Evolutionary conservation across 2,329 filamentous ascomycete genomes (phyloP).

Genomic region (Davidsoniella virescens): DNA sequence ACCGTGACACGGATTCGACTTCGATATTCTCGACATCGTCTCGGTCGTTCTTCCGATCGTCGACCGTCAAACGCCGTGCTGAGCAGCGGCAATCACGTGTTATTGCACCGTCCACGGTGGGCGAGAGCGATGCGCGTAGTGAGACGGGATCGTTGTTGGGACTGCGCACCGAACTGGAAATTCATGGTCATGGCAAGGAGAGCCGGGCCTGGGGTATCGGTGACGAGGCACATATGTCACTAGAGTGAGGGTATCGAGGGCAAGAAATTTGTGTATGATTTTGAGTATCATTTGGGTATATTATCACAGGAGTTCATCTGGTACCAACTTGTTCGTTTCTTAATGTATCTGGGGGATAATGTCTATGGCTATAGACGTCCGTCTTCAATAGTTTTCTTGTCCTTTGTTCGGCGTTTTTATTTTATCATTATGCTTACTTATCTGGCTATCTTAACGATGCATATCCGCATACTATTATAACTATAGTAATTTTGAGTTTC

Average conservation of each 20-base stretch:
- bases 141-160: slow-evolving; percentile 27
- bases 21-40: slow-evolving; percentile 34
- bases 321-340: too few relatives aligned
- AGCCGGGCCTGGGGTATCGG: slow-evolving; percentile 59
- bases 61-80: slow-evolving; percentile 25
- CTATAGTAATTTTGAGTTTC: too few relatives aligned
- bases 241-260: slow-evolving; percentile 44
- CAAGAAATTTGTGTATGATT: background rate
- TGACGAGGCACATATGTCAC: slow-evolving; percentile 69
- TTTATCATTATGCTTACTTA: too few relatives aligned
- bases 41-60: slow-evolving; percentile 26
- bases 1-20: slow-evolving; percentile 23
- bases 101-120: slow-evolving; percentile 27
- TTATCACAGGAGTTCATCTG: too few relatives aligned
- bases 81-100: slow-evolving; percentile 20
- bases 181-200: slow-evolving; percentile 36
- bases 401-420: too few relatives aligned
- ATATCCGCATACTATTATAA: too few relatives aligned
- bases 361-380: too few relatives aligned
- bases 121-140: slow-evolving; percentile 23
- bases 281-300: background rate
- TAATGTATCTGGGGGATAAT: too few relatives aligned
- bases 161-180: slow-evolving; percentile 31
- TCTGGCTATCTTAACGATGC: too few relatives aligned
- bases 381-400: too few relatives aligned